Evolutionary conservation across 1,139 yeast species (phyloP), one percentile per base, ranked within the genome.

Genomic region (Geotrichum aggregatum): DNA sequence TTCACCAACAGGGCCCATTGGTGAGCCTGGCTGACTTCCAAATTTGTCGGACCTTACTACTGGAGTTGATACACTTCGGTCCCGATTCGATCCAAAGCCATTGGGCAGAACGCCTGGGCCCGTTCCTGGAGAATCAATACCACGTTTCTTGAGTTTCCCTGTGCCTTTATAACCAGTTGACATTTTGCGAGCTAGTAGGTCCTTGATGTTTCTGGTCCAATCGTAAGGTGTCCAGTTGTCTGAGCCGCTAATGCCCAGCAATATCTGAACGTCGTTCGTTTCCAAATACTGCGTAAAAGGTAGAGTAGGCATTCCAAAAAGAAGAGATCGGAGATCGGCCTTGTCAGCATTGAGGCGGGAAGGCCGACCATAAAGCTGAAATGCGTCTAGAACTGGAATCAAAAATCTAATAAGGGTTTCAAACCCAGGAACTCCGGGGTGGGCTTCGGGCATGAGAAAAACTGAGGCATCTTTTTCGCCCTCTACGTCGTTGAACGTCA

Each of bases 371-470:
- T 92, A 92, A 44, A 92, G 75, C 42, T 84, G 84, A 71, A 89
- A 92, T 0, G 95, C 79, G 65, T 92, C 96, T 71, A 88, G 74
- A 24, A 87, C 72, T 0, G 98, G 98, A 4, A 92, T 76, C 62
- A 92, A 71, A 65, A 88, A 89, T 58, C 98, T 75, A 56, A 92
- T 91, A 62, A 91, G 76, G 1, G 98, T 91, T 68, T 92, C 98
- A 68, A 84, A 91, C 5, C 98, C 97, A 0, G 94, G 94, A 40
- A 92, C 96, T 10, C 96, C 83, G 39, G 91, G 84, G 67, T 89
- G 98, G 62, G 79, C 84, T 66, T 92, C 97, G 3, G 98, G 97
- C 97, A 92, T 91, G 58, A 92, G 72, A 65, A 91, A 91, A 36
- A 92, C 81, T 13, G 89, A 79, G 1, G 96, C 84, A 50, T 82